Evolutionary conservation across 371 early-diverging fungal species (phyloP), one percentile per base, ranked within the genome.

Genomic region (Zopfochytrium polystomum): DNA sequence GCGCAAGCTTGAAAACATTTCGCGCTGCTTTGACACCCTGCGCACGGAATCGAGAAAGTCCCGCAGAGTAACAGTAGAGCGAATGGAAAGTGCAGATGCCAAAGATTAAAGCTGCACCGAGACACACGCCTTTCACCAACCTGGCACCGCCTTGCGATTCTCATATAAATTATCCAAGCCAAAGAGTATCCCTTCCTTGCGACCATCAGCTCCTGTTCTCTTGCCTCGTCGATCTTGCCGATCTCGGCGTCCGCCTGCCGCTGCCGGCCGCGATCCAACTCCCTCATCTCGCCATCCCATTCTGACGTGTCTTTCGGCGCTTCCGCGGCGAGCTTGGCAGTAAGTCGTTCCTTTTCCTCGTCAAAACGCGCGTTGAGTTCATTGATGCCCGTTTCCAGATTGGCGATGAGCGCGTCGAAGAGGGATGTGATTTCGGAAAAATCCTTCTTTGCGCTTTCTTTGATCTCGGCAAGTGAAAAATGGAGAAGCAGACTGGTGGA

Each of bases 111-210:
- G n/a, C n/a, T n/a, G n/a, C n/a, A n/a, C n/a, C n/a, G n/a, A n/a
- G n/a, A n/a, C 7, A 38, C 7, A 48, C 25, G 18, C n/a, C 22
- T 0, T 30, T 7, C 20, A 59, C 54, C 49, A 67, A 86, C 89
- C 72, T 94, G 90, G 1, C 86, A 75, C 27, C 97, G 80, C 67
- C 94, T 77, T 4, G 85, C 81, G 60, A 87, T 85, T 25, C 90
- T 80, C 90, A 95, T 90, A 58, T 91, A 91, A 63, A 83, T 83
- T 59, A 95, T 87, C 91, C 92, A 94, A 11, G 86, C 85, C 31
- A 92, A 60, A 3, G 87, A 80, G 49, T 85, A 80, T 1, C 77
- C 80, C 50, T 82, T 73, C 56, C 83, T 85, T 62, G 84, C 68
- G 22, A 78, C 78, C 6, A 82, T 80, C 15, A 91, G 69, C 64